Evolutionary conservation across 2,329 filamentous ascomycete genomes (phyloP).

Genomic region (Botrytis cinerea): DNA sequence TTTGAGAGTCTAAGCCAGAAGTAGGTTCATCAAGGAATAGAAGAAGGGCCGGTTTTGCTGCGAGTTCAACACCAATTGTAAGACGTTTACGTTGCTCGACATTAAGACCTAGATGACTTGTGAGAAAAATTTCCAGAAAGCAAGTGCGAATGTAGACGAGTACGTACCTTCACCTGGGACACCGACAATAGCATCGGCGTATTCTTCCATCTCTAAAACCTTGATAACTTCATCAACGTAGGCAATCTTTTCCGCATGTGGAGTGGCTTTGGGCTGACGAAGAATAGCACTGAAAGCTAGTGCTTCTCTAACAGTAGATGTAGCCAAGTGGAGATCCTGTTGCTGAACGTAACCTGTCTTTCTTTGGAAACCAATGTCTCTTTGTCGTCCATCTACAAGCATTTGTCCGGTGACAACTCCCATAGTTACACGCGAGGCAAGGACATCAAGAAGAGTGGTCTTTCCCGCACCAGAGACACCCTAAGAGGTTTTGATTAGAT

Average conservation of each 20-base stretch:
- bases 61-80: constrained; percentile 91
- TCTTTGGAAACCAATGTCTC: constrained; percentile 82
- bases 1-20: constrained; percentile 89
- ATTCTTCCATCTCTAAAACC: constrained; percentile 85
- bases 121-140: not conserved
- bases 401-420: constrained; percentile 87
- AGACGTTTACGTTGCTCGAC: constrained; percentile 73
- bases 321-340: constrained; percentile 84
- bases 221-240: constrained; percentile 92
- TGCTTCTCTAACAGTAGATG: constrained; percentile 84
- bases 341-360: constrained; percentile 75
- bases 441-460: constrained; percentile 83
- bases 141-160: not conserved
- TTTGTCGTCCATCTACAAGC: constrained; percentile 63
- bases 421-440: constrained; percentile 85
- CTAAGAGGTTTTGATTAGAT: constrained; percentile 18
- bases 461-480: constrained; percentile 77
- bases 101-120: constrained; percentile 56
- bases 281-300: constrained; percentile 83
- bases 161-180: constrained; percentile 71
- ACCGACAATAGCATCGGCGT: constrained; percentile 88
- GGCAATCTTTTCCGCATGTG: constrained; percentile 74
- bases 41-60: constrained; percentile 84
- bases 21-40: constrained; percentile 95
- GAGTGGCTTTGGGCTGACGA: constrained; percentile 75